phyloP scores from a whole-genome alignment of 805 yeast species.

The Spathaspora arborariae region DNA sequence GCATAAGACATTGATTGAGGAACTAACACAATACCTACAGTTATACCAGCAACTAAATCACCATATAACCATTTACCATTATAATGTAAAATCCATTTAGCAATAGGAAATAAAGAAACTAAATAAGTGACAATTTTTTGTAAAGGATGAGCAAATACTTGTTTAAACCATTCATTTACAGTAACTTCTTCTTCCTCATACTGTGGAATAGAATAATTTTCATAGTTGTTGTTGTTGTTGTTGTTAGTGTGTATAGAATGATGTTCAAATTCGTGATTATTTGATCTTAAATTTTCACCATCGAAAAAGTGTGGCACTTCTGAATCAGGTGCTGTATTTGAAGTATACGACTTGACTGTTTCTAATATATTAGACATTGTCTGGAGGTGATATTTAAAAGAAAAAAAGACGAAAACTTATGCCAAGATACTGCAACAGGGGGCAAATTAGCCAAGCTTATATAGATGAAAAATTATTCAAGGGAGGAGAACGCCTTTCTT shows the following conservation, averaged over 20 bases:
- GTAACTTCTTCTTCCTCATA: conserved; percentile 31
- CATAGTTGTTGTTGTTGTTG: no score
- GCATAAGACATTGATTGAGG: conserved; percentile 98
- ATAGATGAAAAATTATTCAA: not conserved
- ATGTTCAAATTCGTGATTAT: conserved; percentile 12
- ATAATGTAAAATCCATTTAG: conserved; percentile 82
- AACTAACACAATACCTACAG: conserved; percentile 89
- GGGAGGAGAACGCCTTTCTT: not conserved
- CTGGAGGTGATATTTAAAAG: not conserved
- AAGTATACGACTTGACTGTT: conserved; percentile 6
- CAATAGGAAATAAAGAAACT: conserved; percentile 69
- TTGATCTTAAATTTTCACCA: conserved; percentile 12
- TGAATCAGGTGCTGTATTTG: conserved; percentile 14
- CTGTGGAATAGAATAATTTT: conserved; percentile 29
- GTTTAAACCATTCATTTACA: conserved; percentile 28
- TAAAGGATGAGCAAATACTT: conserved; percentile 35
- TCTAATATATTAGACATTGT: conserved; percentile 10
- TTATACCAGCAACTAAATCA: conserved; percentile 87
- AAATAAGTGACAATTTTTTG: conserved; percentile 44
- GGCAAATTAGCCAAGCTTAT: not conserved
- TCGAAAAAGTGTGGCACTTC: conserved; percentile 20
- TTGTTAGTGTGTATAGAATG: not conserved
- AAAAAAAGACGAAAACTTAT: no score
- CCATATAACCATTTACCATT: conserved; percentile 74
- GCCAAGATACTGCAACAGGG: not conserved